Conservation (phyloP, 805 yeast genomes). For the Sugiyamaella smithiae region DNA sequence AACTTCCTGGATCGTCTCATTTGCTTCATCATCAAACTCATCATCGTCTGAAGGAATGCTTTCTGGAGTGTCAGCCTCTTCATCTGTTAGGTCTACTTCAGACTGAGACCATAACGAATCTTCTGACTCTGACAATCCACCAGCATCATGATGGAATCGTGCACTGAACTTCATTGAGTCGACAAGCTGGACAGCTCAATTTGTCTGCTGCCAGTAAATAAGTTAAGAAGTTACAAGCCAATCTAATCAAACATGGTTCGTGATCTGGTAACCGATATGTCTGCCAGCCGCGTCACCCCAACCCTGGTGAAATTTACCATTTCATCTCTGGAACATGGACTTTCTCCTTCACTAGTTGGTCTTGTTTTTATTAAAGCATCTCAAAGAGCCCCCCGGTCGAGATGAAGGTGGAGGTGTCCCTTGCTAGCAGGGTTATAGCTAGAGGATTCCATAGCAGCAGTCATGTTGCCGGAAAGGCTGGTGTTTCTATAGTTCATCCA, state of each 20-base stretch:
- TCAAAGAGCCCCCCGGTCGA: no score
- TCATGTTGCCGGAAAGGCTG: slow-evolving; percentile 41
- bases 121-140: slow-evolving; percentile 6
- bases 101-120: slow-evolving; percentile 24
- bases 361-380: no score
- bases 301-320: no score
- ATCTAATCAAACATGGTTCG: background rate
- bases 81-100: background rate
- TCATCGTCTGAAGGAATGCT: background rate
- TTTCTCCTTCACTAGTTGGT: no score
- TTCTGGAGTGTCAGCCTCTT: background rate
- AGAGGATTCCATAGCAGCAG: slow-evolving; percentile 23
- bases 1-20: background rate
- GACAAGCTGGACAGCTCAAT: no score
- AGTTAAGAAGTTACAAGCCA: background rate
- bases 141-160: background rate
- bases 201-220: background rate
- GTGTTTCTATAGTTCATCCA: slow-evolving; percentile 77
- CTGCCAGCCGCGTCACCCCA: no score
- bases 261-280: no score
- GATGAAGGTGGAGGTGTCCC: no score
- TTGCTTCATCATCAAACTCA: background rate
- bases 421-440: no score
- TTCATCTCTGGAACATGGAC: no score
- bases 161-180: background rate